Evolutionary conservation across 208 protist species (phyloP), one percentile per base, ranked within the genome.

Genomic region (Giardia duodenalis): DNA sequence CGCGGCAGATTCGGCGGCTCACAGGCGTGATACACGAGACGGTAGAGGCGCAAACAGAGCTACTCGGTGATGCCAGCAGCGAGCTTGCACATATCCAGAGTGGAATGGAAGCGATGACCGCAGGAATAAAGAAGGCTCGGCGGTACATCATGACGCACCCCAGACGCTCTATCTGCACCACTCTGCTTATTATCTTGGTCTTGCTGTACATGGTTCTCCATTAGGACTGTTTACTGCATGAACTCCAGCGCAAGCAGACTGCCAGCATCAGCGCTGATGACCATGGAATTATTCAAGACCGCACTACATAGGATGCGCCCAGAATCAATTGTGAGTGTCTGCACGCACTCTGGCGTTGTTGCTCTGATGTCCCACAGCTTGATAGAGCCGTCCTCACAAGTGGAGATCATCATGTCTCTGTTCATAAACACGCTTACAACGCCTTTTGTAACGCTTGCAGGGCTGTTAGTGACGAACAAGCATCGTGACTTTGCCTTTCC

Each of bases 281-380:
- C 44, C 10, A 92, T 67, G 44, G 86, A 92, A 91, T 92, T 57
- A 30, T 92, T 92, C 45, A 92, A 67, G 44, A 92, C 57, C 19
- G 19, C 57, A 30, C 57, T 76, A 30, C 19, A 10, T 39, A 76
- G 57, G 57, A 76, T 76, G 19, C 30, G 10, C 57, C 19, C 30
- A 10, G 57, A 76, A 30, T 76, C 57, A 76, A 76, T 76, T 10
- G 19, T 30, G 30, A 76, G 57, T 30, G 57, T 76, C 57, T 76
- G 57, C 19, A 76, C 30, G 57, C 57, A 76, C 30, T 76, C 57
- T 10, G 57, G 57, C 10, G 57, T 39, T 39, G 57, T 10, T 30
- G 30, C 30, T 30, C 57, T 10, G 19, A 76, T 10, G 57, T 76
- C 57, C 57, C 57, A 76, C 30, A 76, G 30, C 57, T 76, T 76